phyloP scores from a whole-genome alignment of 495 filamentous ascomycete genomes.

The Podospora australis region DNA sequence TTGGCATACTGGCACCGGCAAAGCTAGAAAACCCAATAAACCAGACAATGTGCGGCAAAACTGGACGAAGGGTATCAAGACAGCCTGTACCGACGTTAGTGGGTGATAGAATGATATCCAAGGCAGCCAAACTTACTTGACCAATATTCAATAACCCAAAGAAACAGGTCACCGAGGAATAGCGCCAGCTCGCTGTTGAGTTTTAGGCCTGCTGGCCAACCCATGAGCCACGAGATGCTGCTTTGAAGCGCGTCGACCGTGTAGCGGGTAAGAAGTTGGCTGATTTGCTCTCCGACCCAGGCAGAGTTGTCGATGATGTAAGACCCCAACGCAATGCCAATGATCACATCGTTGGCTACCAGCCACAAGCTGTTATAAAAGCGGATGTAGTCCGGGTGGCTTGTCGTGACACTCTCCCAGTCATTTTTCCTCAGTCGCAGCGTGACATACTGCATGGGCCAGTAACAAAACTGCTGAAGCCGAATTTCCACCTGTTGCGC shows the following conservation, averaged over 20 bases:
- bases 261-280: conserved; percentile 68
- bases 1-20: conserved; percentile 93
- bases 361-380: conserved; percentile 99
- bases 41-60: conserved; percentile 79
- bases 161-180: conserved; percentile 89
- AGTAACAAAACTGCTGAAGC: conserved; percentile 97
- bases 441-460: conserved; percentile 94
- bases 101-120: neutral
- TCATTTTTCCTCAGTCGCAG: conserved; percentile 80
- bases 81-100: conserved; percentile 46
- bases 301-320: conserved; percentile 94
- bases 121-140: conserved; percentile 48
- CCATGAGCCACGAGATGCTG: conserved; percentile 94
- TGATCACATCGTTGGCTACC: conserved; percentile 97
- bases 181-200: conserved; percentile 89
- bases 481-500: conserved; percentile 99
- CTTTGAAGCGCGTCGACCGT: conserved; percentile 83
- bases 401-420: conserved; percentile 93
- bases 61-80: conserved; percentile 67
- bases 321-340: conserved; percentile 90
- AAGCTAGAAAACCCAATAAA: conserved; percentile 94
- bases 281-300: conserved; percentile 78
- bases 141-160: conserved; percentile 99
- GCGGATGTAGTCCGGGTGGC: conserved; percentile 95
- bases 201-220: conserved; percentile 96